phyloP scores from a whole-genome alignment of 306 rosid species.

The Cicer cuneatum region DNA sequence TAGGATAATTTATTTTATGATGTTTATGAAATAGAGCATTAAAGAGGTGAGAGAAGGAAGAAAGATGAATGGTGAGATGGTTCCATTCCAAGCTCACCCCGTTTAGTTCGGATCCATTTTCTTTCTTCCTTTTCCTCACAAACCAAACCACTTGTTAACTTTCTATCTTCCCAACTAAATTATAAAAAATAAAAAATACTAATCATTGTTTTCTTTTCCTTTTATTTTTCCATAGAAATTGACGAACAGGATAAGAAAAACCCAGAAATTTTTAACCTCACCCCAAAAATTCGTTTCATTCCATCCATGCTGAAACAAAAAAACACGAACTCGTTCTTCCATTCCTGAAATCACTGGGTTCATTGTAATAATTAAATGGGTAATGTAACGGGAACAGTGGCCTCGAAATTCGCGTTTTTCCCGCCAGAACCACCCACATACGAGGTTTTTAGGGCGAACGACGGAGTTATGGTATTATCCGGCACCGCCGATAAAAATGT shows the following conservation, averaged over 20 bases:
- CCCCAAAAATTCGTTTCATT: neutral
- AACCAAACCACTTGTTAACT: neutral
- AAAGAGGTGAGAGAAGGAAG: neutral
- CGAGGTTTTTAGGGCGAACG: constrained; percentile 59
- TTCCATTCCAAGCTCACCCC: constrained; percentile 70
- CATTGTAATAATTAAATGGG: constrained; percentile 59
- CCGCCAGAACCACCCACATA: constrained; percentile 99
- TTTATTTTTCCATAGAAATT: neutral
- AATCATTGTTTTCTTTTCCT: neutral
- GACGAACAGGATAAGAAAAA: constrained; percentile 1
- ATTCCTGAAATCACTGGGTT: constrained; percentile 40
- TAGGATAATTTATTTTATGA: no score
- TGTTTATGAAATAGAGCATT: neutral
- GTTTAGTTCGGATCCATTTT: constrained; percentile 73
- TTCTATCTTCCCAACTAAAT: constrained; percentile 55
- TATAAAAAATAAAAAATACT: no score
- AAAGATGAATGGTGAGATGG: constrained; percentile 39
- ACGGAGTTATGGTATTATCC: constrained; percentile 65
- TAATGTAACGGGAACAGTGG: constrained; percentile 87
- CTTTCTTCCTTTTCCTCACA: constrained; percentile 31
- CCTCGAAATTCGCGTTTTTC: constrained; percentile 94
- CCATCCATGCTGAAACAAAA: constrained; percentile 53
- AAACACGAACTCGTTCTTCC: neutral
- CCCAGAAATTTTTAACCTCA: constrained; percentile 35
- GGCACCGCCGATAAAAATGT: constrained; percentile 78